Base-by-base conservation (phyloP, 2,329 filamentous ascomycete species). In the Exutisphaerella laricina region DNA sequence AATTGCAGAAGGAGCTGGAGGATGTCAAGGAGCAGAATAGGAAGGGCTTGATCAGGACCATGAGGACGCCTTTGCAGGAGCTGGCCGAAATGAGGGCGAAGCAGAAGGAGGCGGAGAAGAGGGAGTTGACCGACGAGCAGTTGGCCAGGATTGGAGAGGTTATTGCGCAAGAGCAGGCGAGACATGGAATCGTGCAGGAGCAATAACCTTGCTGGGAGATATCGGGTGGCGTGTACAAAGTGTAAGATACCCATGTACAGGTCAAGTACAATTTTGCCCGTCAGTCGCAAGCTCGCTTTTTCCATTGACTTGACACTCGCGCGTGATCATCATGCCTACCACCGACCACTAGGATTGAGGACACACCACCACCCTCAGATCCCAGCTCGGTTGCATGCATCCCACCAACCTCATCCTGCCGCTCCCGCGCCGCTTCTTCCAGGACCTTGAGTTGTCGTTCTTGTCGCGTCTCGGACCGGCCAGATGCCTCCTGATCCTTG, bases 1-100 rank as follows among this genome's bases (percentile, higher is more conserved):
- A 89, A 39, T 71, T 71, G 53, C 68, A 72, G 66, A 83, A 82
- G 71, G 71, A 79, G 63, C 67, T 71, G 46, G 75, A 82, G 62
- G 81, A 78, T 47, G 65, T 66, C 35, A 67, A 66, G 55, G 63
- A 69, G 51, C 67, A 68, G 59, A 62, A 66, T 54, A 62, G 68
- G 54, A 67, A 65, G 55, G 63, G 61, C 48, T 49, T 65, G 18
- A 55, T 58, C 22, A 56, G 55, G 40, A 65, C 58, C 47, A 66
- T 75, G 61, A 59, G 70, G 48, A 74, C 71, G 38, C 73, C 73
- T 8, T 53, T 66, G 51, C 66, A 69, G 43, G 68, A 73, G 54
- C 55, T 66, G 45, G 57, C 61, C 48, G 59, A 64, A 44, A 53
- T 59, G 41, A 61, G 64, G 43, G 62, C 66, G 54, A 65, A 58